Evolutionary conservation across 2,329 filamentous ascomycete species (phyloP).

Genomic region (Fusarium sp.): DNA sequence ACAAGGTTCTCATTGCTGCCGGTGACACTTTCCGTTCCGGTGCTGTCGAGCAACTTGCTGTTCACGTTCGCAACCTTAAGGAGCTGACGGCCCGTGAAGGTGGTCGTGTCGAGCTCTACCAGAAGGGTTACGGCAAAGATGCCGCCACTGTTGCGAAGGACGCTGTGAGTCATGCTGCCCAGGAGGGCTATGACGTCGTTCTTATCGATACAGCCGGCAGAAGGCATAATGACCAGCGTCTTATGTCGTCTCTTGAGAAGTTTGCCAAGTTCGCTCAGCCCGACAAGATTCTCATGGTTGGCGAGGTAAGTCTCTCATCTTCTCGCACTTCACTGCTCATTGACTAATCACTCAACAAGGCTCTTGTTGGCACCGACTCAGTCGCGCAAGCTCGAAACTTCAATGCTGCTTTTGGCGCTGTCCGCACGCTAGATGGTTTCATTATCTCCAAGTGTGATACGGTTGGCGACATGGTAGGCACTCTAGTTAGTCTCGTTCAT

Average conservation of each 20-base stretch:
- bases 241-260: slow-evolving; percentile 97
- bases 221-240: slow-evolving; percentile 91
- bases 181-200: slow-evolving; percentile 88
- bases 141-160: slow-evolving; percentile 95
- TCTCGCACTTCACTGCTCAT: too few species aligned
- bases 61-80: slow-evolving; percentile 92
- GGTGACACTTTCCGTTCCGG: slow-evolving; percentile 98
- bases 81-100: slow-evolving; percentile 88
- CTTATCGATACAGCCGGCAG: slow-evolving; percentile 96
- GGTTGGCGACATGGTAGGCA: slow-evolving; percentile 98
- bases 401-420: slow-evolving; percentile 88
- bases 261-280: slow-evolving; percentile 96
- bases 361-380: slow-evolving; percentile 93
- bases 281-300: slow-evolving; percentile 98
- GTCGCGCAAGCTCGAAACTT: slow-evolving; percentile 97
- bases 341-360: slow-evolving; percentile 56
- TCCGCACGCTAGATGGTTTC: slow-evolving; percentile 88
- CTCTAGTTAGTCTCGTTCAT: slow-evolving; percentile 95
- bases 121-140: slow-evolving; percentile 98
- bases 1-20: slow-evolving; percentile 92
- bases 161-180: slow-evolving; percentile 82
- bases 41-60: slow-evolving; percentile 94
- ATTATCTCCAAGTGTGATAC: slow-evolving; percentile 99
- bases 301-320: slow-evolving; percentile 56
- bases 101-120: slow-evolving; percentile 88